Evolutionary conservation across 2,329 filamentous ascomycete genomes (phyloP).

Genomic region (Fusarium sacchari): DNA sequence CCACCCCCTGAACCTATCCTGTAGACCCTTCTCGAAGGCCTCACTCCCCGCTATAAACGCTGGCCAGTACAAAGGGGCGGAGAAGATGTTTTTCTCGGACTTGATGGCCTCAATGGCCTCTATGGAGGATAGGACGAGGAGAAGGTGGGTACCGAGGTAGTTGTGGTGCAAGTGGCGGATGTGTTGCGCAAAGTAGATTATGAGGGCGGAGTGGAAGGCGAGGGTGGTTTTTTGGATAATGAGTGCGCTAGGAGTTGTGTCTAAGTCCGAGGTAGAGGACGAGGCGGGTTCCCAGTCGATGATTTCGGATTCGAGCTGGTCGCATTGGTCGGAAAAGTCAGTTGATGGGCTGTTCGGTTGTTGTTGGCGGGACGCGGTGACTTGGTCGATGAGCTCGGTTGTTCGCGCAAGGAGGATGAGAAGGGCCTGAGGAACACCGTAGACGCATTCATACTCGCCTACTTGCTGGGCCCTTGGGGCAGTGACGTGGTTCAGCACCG

Average conservation of each 20-base stretch:
- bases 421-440: background rate
- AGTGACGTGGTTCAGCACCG: background rate
- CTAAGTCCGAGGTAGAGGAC: background rate
- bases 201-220: background rate
- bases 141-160: background rate
- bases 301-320: background rate
- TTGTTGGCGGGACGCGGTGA: background rate
- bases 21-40: background rate
- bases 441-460: background rate
- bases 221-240: background rate
- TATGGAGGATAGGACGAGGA: background rate
- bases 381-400: background rate
- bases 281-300: background rate
- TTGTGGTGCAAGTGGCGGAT: background rate
- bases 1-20: background rate
- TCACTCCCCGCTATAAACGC: background rate
- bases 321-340: background rate
- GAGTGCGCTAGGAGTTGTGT: background rate
- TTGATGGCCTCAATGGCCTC: background rate
- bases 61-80: background rate
- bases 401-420: background rate
- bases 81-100: background rate
- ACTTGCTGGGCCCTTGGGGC: background rate
- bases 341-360: background rate
- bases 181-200: background rate